A percentile compares a stretch with the other conserved stretches of the same genome.
phyloP scores from a whole-genome alignment of 2,329 filamentous ascomycete species.

The Aspergillus phoenicis region DNA sequence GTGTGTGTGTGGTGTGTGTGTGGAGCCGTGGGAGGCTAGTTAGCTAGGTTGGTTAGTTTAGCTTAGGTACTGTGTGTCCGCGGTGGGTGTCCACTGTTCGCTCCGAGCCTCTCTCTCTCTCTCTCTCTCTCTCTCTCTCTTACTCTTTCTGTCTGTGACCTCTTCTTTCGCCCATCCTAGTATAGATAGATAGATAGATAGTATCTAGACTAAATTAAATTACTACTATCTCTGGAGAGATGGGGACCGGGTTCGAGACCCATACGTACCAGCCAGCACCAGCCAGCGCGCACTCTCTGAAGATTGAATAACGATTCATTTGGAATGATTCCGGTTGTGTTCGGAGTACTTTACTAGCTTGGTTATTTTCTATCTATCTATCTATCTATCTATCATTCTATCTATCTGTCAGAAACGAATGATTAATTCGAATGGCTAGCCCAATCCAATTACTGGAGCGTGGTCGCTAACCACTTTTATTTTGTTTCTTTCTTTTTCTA shows the following conservation, averaged over 20 bases:
- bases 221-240: slow-evolving; percentile 14
- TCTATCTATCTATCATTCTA: too few relatives aligned
- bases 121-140: background rate
- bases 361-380: too few relatives aligned
- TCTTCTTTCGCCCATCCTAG: too few relatives aligned
- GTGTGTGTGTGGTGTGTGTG: slow-evolving; percentile 2
- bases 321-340: background rate
- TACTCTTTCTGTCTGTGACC: too few relatives aligned
- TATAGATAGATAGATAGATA: too few relatives aligned
- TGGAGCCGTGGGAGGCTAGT: slow-evolving; percentile 17
- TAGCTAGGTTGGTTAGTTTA: background rate
- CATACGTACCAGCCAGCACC: background rate
- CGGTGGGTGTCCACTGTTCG: slow-evolving; percentile 11
- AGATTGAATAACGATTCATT: background rate
- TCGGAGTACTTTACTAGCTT: background rate
- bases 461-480: too few relatives aligned
- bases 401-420: background rate
- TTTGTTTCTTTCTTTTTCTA: too few relatives aligned
- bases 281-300: background rate
- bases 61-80: background rate
- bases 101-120: slow-evolving; percentile 5
- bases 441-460: background rate
- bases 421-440: background rate
- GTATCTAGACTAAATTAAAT: slow-evolving; percentile 17
- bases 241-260: slow-evolving; percentile 15